These are phyloP conservation scores for Pseudomonodictys pantanalensis DNA, from an alignment of 495 filamentous ascomycete genomes.

Conservation along the genomic window DNA sequence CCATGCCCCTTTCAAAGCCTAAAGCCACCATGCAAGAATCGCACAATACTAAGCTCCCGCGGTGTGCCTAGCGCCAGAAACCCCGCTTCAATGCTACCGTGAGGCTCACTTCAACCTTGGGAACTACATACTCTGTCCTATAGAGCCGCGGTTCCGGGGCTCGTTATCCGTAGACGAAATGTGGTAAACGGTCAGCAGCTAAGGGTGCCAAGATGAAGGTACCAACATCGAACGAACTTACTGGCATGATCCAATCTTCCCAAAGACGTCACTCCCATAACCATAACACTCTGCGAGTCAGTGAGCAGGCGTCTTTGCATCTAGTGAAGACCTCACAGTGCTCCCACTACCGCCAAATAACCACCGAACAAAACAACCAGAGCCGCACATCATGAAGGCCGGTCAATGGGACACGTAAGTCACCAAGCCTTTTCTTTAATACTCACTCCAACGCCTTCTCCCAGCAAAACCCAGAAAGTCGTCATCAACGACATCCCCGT, in stretches of 20 bases:
- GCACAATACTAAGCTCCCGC: no score
- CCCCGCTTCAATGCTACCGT: no score
- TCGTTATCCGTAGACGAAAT: neutral
- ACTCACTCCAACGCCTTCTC: neutral
- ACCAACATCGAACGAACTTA: no score
- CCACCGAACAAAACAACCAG: neutral
- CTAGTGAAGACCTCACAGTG: neutral
- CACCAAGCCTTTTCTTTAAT: neutral
- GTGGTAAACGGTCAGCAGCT: no score
- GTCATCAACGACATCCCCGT: conserved; percentile 42
- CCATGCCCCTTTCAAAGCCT: no score
- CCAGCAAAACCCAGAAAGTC: conserved; percentile 33
- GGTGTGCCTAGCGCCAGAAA: no score
- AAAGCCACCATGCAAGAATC: no score
- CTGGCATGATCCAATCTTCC: no score
- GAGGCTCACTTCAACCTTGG: neutral
- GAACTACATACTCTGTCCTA: neutral
- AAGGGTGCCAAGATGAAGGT: no score
- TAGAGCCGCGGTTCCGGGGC: neutral
- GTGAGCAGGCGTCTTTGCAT: neutral
- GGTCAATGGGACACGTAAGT: conserved; percentile 28
- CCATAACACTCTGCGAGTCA: no score
- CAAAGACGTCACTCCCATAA: no score
- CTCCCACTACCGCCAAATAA: neutral
- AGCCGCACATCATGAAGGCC: conserved; percentile 21